phyloP scores from a whole-genome alignment of 768 basidiomycete genomes.

The Neoboletus subvelutipes region DNA sequence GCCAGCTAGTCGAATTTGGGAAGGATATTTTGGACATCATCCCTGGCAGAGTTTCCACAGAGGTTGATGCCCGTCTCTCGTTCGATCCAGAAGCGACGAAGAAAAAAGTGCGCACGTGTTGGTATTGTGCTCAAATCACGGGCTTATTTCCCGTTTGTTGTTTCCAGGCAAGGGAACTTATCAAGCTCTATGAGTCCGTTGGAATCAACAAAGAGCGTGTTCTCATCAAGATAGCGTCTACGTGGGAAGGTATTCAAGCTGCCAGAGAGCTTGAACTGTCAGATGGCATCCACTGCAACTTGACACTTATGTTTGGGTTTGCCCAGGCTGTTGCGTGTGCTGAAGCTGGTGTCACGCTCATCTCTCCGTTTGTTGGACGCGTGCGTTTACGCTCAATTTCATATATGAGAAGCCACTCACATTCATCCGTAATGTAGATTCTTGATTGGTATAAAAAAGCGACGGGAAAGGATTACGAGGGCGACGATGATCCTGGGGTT shows the following conservation, averaged over 20 bases:
- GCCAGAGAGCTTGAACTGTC: slow-evolving; percentile 89
- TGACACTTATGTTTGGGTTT: slow-evolving; percentile 97
- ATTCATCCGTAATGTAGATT: slow-evolving; percentile 50
- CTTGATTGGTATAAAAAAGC: slow-evolving; percentile 97
- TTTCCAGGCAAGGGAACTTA: slow-evolving; percentile 69
- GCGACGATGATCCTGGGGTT: slow-evolving; percentile 93
- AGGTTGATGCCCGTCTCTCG: slow-evolving; percentile 94
- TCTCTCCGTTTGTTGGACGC: slow-evolving; percentile 97
- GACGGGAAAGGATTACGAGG: slow-evolving; percentile 81
- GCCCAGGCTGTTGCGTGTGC: slow-evolving; percentile 96
- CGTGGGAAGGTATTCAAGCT: slow-evolving; percentile 98
- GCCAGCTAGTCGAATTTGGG: slow-evolving; percentile 93
- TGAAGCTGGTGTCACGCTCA: slow-evolving; percentile 93
- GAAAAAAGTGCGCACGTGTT: slow-evolving; percentile 52
- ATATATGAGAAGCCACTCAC: slow-evolving; percentile 29
- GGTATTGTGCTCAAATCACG: not conserved
- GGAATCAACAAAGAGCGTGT: slow-evolving; percentile 90
- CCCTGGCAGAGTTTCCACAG: slow-evolving; percentile 96
- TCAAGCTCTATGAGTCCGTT: slow-evolving; percentile 85
- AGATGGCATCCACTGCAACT: slow-evolving; percentile 93
- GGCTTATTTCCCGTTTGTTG: not conserved
- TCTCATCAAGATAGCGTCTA: slow-evolving; percentile 97
- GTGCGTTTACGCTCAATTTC: slow-evolving; percentile 44
- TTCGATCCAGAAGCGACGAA: slow-evolving; percentile 90
- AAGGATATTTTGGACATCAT: slow-evolving; percentile 90